Conservation (phyloP, 345 rosid species). For the Euclidium syriacum region DNA sequence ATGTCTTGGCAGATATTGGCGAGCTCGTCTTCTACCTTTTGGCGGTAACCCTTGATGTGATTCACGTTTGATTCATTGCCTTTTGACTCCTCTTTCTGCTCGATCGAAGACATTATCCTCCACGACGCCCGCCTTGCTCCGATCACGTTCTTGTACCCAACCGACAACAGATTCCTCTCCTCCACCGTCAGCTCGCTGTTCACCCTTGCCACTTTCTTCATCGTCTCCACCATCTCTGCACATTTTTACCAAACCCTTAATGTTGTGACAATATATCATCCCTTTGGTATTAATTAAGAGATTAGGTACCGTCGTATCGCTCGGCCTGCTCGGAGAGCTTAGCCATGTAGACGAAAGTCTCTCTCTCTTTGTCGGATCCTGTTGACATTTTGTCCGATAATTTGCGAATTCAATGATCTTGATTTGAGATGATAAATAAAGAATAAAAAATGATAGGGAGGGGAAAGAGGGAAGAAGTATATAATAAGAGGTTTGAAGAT, state of each 20-base stretch:
- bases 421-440: background rate
- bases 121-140: constrained; percentile 94
- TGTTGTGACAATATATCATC: background rate
- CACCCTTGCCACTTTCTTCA: constrained; percentile 79
- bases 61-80: constrained; percentile 87
- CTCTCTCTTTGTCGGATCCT: constrained; percentile 73
- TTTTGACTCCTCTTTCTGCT: constrained; percentile 92
- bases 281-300: too few species aligned
- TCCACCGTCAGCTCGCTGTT: constrained; percentile 87
- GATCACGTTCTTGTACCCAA: constrained; percentile 86
- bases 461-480: constrained; percentile 8
- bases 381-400: constrained; percentile 35
- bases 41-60: constrained; percentile 70
- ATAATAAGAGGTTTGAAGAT: constrained; percentile 23
- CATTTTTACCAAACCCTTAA: background rate
- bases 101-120: constrained; percentile 97
- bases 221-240: constrained; percentile 96
- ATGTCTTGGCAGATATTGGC: constrained; percentile 79
- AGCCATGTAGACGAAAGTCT: constrained; percentile 78
- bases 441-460: constrained; percentile 1
- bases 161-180: constrained; percentile 95
- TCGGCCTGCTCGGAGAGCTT: constrained; percentile 97
- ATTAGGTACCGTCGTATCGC: constrained; percentile 70
- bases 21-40: constrained; percentile 93
- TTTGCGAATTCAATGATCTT: background rate